Evolutionary conservation across 768 basidiomycete species (phyloP).

Genomic region (Fomitopsis pulvina): DNA sequence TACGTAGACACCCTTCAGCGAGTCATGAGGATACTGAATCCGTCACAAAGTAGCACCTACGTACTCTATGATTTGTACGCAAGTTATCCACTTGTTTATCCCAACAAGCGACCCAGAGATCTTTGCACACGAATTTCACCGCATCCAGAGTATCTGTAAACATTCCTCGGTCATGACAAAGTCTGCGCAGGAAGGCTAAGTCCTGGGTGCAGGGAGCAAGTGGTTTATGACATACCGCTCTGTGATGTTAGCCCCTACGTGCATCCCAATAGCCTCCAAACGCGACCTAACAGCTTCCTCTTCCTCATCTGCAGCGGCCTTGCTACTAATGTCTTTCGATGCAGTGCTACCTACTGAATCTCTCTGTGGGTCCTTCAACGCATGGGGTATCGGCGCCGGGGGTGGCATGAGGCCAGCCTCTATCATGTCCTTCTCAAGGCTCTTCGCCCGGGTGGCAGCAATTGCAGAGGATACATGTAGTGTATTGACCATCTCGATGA

Average conservation of each 20-base stretch:
- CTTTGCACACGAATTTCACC: constrained; percentile 95
- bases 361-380: constrained; percentile 32
- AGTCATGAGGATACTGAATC: background rate
- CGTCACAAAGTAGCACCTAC: constrained; percentile 18
- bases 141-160: constrained; percentile 83
- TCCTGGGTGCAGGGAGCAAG: background rate
- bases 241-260: constrained; percentile 80
- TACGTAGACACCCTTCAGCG: constrained; percentile 78
- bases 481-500: constrained; percentile 73
- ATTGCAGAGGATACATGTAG: constrained; percentile 70
- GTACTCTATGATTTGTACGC: constrained; percentile 87
- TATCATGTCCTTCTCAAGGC: constrained; percentile 72
- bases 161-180: constrained; percentile 68
- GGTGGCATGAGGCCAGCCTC: constrained; percentile 68
- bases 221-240: constrained; percentile 55
- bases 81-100: constrained; percentile 95
- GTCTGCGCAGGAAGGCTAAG: constrained; percentile 31
- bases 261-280: constrained; percentile 77
- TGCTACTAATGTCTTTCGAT: constrained; percentile 16
- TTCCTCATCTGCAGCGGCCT: constrained; percentile 47
- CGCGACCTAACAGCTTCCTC: constrained; percentile 64
- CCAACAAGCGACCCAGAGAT: constrained; percentile 89
- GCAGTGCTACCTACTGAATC: constrained; percentile 30
- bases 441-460: constrained; percentile 59
- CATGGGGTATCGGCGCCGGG: constrained; percentile 33